phyloP scores from a whole-genome alignment of 306 rosid species.

The Cicer chorassanicum region DNA sequence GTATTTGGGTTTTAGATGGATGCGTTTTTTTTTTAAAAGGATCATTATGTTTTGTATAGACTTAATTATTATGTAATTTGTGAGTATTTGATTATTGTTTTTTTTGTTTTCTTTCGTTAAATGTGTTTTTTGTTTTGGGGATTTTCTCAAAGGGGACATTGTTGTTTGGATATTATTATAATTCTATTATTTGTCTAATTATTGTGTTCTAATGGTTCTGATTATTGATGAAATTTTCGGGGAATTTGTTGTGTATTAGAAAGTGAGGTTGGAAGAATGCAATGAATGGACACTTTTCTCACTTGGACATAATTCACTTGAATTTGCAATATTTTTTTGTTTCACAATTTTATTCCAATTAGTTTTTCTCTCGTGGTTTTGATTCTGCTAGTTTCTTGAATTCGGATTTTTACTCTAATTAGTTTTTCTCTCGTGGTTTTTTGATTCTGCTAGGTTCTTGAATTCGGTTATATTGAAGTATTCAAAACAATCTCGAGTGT shows the following conservation, averaged over 20 bases:
- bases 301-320: neutral
- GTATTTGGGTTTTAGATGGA: neutral
- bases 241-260: neutral
- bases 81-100: neutral
- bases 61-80: neutral
- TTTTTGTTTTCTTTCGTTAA: neutral
- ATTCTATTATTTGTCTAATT: neutral
- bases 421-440: neutral
- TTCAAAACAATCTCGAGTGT: neutral
- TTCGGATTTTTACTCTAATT: neutral
- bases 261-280: slow-evolving; percentile 7
- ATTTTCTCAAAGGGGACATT: neutral
- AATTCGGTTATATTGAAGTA: slow-evolving; percentile 7
- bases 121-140: neutral
- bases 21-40: neutral
- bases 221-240: neutral
- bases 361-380: neutral
- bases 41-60: neutral
- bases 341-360: neutral
- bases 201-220: neutral
- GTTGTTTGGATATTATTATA: neutral
- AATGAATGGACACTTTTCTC: slow-evolving; percentile 19
- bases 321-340: neutral
- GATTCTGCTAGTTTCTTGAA: slow-evolving; percentile 30
- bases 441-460: slow-evolving; percentile 35